Evolutionary conservation across 768 basidiomycete genomes (phyloP), one percentile per base, ranked within the genome.

Genomic region (Termitomyces sp.): DNA sequence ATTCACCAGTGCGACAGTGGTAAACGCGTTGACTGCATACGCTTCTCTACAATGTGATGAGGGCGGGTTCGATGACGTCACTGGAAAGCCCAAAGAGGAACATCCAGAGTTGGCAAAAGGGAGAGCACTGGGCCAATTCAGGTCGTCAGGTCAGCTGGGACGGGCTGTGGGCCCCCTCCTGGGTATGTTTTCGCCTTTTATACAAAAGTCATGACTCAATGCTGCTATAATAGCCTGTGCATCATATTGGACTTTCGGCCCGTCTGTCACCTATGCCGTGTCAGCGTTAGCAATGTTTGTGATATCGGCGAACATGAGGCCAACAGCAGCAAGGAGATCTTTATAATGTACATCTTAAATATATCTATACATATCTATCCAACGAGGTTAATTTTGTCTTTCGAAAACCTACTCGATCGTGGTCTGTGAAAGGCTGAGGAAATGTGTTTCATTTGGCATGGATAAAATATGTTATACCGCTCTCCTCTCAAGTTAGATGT

Each of bases 1-100:
- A 4, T 97, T 94, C 76, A 97, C 96, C 5, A 91, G 88, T 60
- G 95, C 96, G 5, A 97, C 94, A 1, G 95, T 97, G 50, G 96
- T 99, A 61, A 98, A 91, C 67, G 85, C 92, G 9, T 77, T 99
- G 62, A 99, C 94, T 37, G 87, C 95, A 26, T 85, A 88, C 61
- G 96, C 95, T 10, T 95, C 93, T 14, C 70, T 95, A 63, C 93
- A 95, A 72, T 95, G 93, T 62, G 91, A 96, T 67, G 91, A 94
- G 30, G 80, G 72, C 12, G 72, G 72, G 13, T 70, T 82, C 16
- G 84, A 87, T 66, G 71, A 75, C 9, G 77, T 77, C 39, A 85
- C 83, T 0, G 84, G 83, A 9, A 86, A 89, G 67, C 71, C 79
- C 0, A 61, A 70, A 9, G 73, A 76, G 60, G 78, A 81, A 61